Evolutionary conservation across 371 early-diverging fungal genomes (phyloP).

Genomic region (Mortierella sp.): DNA sequence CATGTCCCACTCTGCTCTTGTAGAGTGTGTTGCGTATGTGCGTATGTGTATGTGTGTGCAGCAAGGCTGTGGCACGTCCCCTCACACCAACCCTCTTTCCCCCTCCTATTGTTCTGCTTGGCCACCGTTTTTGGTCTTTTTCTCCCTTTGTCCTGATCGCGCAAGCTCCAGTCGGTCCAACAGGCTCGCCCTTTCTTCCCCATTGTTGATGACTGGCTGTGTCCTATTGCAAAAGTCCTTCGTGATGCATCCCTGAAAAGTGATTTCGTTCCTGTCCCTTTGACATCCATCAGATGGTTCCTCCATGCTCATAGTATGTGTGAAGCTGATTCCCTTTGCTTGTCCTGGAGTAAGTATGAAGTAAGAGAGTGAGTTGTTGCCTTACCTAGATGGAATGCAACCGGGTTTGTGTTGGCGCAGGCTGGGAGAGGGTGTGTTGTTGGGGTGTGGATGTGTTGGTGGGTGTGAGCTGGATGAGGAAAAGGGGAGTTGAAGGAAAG

Average conservation of each 20-base stretch:
- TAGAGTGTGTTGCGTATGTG: not conserved
- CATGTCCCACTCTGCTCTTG: not conserved
- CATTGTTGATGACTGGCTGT: not conserved
- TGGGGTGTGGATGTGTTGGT: not conserved
- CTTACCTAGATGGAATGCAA: constrained; percentile 9
- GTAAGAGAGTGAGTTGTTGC: not conserved
- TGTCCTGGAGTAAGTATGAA: not conserved
- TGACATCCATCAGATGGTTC: not conserved
- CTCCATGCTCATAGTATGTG: not conserved
- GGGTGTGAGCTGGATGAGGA: not conserved
- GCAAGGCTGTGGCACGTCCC: constrained; percentile 15
- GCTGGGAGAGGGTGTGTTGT: not conserved
- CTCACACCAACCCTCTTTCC: not conserved
- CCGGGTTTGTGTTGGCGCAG: not conserved
- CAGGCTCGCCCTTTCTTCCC: not conserved
- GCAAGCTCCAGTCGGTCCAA: constrained; percentile 38
- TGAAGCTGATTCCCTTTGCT: not conserved
- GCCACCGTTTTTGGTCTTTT: constrained; percentile 23
- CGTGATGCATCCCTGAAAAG: not conserved
- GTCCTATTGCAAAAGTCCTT: not conserved
- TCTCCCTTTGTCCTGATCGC: constrained; percentile 27
- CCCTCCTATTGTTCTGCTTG: constrained; percentile 24
- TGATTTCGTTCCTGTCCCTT: not conserved
- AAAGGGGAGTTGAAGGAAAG: constrained; percentile 13
- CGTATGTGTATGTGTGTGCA: not conserved